Percentiles rank a stretch among this genome's conserved stretches.
Conservation (phyloP, 805 yeast species). For the Cyberlindnera mycetangii region DNA sequence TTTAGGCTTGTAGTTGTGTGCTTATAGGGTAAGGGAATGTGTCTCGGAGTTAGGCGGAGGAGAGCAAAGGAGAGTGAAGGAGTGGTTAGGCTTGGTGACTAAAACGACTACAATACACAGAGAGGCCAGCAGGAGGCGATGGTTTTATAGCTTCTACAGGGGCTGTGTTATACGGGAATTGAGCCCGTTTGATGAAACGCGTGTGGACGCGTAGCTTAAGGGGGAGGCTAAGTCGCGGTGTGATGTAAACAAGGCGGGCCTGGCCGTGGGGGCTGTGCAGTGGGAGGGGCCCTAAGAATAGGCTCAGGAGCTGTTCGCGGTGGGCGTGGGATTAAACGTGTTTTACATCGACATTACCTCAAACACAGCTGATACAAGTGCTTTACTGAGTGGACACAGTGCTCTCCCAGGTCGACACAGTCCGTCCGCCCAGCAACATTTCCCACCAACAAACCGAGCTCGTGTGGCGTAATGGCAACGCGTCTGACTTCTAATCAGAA, state of each 20-base stretch:
- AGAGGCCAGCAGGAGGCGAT: too few relatives aligned
- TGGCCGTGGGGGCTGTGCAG: neutral
- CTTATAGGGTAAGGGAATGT: neutral
- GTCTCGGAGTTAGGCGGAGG: neutral
- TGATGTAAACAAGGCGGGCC: neutral
- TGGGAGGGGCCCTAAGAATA: too few relatives aligned
- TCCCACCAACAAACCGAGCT: slow-evolving; percentile 30
- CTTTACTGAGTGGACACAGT: too few relatives aligned
- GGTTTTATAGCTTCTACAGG: neutral
- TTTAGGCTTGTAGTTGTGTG: neutral
- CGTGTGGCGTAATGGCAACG: slow-evolving; percentile 57
- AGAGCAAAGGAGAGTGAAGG: neutral
- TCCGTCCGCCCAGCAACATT: neutral
- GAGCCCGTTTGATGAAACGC: neutral
- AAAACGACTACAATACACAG: too few relatives aligned
- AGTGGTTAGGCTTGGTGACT: too few relatives aligned
- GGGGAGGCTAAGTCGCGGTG: neutral
- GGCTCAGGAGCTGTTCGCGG: too few relatives aligned
- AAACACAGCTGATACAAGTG: too few relatives aligned
- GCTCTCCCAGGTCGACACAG: neutral
- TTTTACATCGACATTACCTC: too few relatives aligned
- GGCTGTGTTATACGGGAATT: neutral
- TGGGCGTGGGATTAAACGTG: too few relatives aligned
- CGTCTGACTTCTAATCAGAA: slow-evolving; percentile 55
- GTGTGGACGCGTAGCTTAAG: neutral